Evolutionary conservation across 495 filamentous ascomycete species (phyloP).

Genomic region (Podospora pseudopauciseta): DNA sequence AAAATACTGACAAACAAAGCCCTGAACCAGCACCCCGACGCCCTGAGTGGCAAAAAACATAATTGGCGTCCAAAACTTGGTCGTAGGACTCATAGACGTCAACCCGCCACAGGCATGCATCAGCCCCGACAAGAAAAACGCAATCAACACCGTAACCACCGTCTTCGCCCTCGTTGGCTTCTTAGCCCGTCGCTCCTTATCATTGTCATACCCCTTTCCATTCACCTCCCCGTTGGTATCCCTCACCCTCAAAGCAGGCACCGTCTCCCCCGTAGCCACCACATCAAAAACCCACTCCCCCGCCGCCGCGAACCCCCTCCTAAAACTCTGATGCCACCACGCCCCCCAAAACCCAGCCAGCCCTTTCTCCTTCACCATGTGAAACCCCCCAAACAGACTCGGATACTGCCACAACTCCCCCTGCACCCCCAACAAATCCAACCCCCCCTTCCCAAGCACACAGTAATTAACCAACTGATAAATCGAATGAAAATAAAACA

Average conservation of each 20-base stretch:
- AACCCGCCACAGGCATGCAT: conserved; percentile 59
- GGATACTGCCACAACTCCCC: conserved; percentile 65
- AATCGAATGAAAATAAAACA: conserved; percentile 43
- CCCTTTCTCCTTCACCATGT: conserved; percentile 58
- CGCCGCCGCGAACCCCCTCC: conserved; percentile 62
- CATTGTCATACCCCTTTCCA: not conserved
- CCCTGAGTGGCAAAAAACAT: conserved; percentile 58
- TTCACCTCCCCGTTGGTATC: conserved; percentile 37
- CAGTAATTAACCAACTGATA: conserved; percentile 47
- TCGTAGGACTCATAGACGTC: conserved; percentile 46
- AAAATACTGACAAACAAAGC: conserved; percentile 10
- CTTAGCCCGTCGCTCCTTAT: not conserved
- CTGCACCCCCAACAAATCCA: conserved; percentile 40
- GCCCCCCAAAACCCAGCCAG: conserved; percentile 73
- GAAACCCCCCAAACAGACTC: conserved; percentile 56
- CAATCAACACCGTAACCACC: conserved; percentile 37
- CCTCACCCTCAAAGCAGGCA: conserved; percentile 57
- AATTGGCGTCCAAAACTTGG: conserved; percentile 33
- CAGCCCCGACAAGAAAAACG: conserved; percentile 57
- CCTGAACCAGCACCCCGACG: conserved; percentile 53
- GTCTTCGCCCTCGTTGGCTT: conserved; percentile 12
- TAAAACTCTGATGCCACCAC: conserved; percentile 90
- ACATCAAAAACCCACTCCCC: conserved; percentile 30
- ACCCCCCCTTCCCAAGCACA: conserved; percentile 24
- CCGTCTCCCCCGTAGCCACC: conserved; percentile 16